Evolutionary conservation across 106 monocot species (phyloP).

Genomic region (Xerophyta viscosa): DNA sequence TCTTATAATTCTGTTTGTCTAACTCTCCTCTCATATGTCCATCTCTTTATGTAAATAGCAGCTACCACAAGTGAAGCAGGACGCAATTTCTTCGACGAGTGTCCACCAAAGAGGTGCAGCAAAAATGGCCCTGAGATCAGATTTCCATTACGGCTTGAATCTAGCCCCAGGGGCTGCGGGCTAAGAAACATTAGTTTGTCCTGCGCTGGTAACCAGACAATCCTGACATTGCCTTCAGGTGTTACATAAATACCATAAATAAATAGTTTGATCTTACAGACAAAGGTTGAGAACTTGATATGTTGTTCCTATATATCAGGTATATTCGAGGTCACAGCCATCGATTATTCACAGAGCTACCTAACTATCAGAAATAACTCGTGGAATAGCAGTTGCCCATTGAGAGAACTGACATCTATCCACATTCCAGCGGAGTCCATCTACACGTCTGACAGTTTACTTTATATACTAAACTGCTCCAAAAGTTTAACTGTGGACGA

Average conservation of each 20-base stretch:
- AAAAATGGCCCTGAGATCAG: not conserved
- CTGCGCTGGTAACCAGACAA: not conserved
- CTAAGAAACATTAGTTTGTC: not conserved
- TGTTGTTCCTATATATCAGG: not conserved
- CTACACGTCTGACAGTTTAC: not conserved
- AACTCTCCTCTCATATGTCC: no score
- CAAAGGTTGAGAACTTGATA: no score
- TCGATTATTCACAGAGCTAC: not conserved
- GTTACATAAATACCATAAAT: no score
- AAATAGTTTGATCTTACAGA: no score
- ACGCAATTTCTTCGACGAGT: not conserved
- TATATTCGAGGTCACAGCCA: not conserved
- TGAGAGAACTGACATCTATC: not conserved
- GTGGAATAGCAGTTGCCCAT: not conserved
- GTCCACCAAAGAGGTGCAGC: not conserved
- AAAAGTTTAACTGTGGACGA: not conserved
- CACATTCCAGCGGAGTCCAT: not conserved
- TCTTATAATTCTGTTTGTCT: no score
- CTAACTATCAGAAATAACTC: not conserved
- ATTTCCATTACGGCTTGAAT: conserved; percentile 4
- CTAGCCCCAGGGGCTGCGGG: not conserved
- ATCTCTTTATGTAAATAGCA: no score
- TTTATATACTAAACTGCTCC: conserved; percentile 2
- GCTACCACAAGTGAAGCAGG: no score
- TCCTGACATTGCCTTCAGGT: not conserved